Percentiles rank a stretch among this genome's conserved stretches.
Conservation (phyloP, 2,329 filamentous ascomycete genomes). For the Monosporascus sp. region DNA sequence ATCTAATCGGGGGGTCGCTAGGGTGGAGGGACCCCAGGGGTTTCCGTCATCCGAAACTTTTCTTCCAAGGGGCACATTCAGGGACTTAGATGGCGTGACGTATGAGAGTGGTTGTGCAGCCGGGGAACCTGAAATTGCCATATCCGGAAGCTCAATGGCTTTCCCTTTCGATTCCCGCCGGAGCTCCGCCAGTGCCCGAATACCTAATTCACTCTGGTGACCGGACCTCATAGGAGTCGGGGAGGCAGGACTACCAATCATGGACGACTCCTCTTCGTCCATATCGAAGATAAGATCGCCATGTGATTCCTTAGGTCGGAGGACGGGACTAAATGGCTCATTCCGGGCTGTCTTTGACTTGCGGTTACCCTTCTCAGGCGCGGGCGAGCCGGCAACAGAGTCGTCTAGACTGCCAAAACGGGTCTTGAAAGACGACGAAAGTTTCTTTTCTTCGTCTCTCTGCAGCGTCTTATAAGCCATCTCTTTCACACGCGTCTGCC, state of each 20-base stretch:
- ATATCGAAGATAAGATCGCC: conserved; percentile 88
- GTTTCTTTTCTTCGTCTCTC: conserved; percentile 59
- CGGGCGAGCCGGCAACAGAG: conserved; percentile 32
- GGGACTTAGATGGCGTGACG: conserved; percentile 3
- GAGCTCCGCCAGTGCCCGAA: conserved; percentile 27
- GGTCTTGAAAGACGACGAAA: conserved; percentile 54
- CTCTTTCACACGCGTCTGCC: conserved; percentile 66
- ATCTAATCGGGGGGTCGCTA: conserved; percentile 61
- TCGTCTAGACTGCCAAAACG: conserved; percentile 65
- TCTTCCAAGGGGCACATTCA: conserved; percentile 8
- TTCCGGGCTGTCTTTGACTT: conserved; percentile 44
- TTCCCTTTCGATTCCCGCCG: conserved; percentile 36
- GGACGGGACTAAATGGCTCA: conserved; percentile 58
- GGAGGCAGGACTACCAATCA: conserved; percentile 24
- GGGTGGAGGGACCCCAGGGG: conserved; percentile 45
- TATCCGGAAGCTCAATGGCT: conserved; percentile 14
- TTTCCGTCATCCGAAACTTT: conserved; percentile 22
- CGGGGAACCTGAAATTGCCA: conserved; percentile 9
- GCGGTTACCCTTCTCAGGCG: conserved; percentile 39
- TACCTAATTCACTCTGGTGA: conserved; percentile 23
- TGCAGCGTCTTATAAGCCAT: conserved; percentile 64
- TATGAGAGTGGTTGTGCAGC: conserved; percentile 2
- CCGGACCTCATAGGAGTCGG: conserved; percentile 18
- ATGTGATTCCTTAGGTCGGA: conserved; percentile 63
- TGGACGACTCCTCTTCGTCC: conserved; percentile 65